Conservation (phyloP, 768 basidiomycete genomes). For the Leccinum obscurum region DNA sequence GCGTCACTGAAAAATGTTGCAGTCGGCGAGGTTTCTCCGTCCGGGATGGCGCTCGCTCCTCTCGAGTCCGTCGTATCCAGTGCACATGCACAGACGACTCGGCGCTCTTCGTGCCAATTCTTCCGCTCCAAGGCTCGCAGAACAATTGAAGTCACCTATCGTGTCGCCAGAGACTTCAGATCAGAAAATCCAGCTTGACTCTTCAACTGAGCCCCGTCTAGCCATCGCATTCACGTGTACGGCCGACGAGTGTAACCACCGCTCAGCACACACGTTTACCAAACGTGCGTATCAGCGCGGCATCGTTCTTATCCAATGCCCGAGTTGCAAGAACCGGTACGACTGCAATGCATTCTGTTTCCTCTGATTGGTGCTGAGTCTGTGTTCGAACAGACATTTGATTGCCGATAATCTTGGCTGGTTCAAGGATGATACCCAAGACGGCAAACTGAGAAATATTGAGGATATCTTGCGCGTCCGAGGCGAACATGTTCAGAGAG, state of each 20-base stretch:
- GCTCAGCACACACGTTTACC: slow-evolving; percentile 88
- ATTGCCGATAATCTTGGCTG: slow-evolving; percentile 91
- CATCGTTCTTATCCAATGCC: slow-evolving; percentile 90
- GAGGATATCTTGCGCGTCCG: slow-evolving; percentile 79
- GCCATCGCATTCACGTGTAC: slow-evolving; percentile 88
- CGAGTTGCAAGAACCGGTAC: slow-evolving; percentile 84
- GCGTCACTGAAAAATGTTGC: neutral
- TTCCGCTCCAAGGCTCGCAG: slow-evolving; percentile 9
- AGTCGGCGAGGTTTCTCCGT: slow-evolving; percentile 27
- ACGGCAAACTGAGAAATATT: slow-evolving; percentile 72
- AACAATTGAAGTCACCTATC: slow-evolving; percentile 1
- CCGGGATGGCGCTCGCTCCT: slow-evolving; percentile 44
- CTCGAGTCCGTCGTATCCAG: slow-evolving; percentile 27
- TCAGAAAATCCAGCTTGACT: slow-evolving; percentile 32
- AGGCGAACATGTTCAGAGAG: slow-evolving; percentile 71
- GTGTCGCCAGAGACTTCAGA: slow-evolving; percentile 2
- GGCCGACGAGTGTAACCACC: slow-evolving; percentile 64
- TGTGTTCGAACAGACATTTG: slow-evolving; percentile 53
- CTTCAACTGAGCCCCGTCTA: slow-evolving; percentile 55
- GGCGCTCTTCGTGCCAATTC: slow-evolving; percentile 26
- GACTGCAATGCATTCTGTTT: slow-evolving; percentile 21
- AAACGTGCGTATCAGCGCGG: slow-evolving; percentile 83
- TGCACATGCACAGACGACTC: slow-evolving; percentile 40
- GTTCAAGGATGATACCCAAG: slow-evolving; percentile 82
- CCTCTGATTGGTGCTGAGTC: neutral